Base-by-base conservation (phyloP, 139 green algal genomes). In the Zygnema circumcarinatum region DNA sequence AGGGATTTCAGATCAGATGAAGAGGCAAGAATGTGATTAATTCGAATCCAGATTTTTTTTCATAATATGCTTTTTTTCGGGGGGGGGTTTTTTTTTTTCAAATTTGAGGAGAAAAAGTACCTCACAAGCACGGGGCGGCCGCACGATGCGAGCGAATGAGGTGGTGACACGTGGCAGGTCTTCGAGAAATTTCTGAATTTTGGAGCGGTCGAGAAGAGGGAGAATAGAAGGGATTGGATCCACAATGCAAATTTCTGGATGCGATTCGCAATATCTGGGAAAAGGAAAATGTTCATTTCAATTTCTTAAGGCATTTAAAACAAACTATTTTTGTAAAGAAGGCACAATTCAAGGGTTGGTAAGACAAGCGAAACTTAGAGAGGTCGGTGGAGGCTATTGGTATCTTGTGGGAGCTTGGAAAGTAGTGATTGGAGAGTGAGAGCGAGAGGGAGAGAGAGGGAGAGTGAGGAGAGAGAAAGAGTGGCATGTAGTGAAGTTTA, bases 201-300 rank as follows among this genome's bases (percentile, higher is more conserved):
- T 32, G 1, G 39, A 85, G 2, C 91, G 53, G 47, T 93, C 86
- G 67, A 93, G 42, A 16, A 91, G 53, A 0, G 47, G 62, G 33
- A 40, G 11, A 53, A 93, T 53, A 0, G 53, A 40, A 0, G 56
- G 16, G 0, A 92, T 21, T 0, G 87, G 86, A 47, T 86, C 79
- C 36, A 86, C 69, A 33, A 86, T 29, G n/a, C 79, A 86, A 33
- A 86, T 39, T 20, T 83, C 7, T n/a, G 67, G 79, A 41, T 76
- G 40, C 16, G 11, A 42, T 7, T 80, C 7, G 11, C 38, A 39
- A 52, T 81, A 76, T 83, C 76, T 83, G 41, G 7, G 38, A 41
- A 78, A 56, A 56, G 16, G 16, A 78, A 78, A 78, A 78, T 3
- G 56, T 72, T n/a, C 29, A n/a, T n/a, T n/a, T 72, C 29, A n/a